These are phyloP conservation scores for Luzula sylvatica DNA, from an alignment of 176 grass and related monocot species.

Conservation along the genomic window DNA sequence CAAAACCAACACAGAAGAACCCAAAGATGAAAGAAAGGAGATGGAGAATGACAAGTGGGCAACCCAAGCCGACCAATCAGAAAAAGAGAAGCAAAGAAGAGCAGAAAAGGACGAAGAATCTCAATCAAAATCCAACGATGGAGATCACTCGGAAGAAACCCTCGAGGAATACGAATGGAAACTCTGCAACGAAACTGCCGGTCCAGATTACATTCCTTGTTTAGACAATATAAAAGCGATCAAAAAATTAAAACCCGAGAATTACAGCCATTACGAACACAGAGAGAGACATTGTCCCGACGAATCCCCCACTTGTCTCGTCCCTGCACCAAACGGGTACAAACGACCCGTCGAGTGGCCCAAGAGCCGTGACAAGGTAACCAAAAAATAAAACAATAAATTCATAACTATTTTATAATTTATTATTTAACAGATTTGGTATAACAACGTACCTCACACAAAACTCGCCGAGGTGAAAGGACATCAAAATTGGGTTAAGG, in stretches of 20 bases:
- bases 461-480: conserved; percentile 97
- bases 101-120: conserved; percentile 17
- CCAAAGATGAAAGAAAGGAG: conserved; percentile 12
- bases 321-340: conserved; percentile 48
- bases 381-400: too few species aligned
- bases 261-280: conserved; percentile 71
- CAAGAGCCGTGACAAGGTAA: conserved; percentile 73
- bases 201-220: conserved; percentile 85
- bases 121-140: conserved; percentile 8
- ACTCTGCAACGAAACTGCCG: conserved; percentile 54
- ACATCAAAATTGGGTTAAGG: conserved; percentile 97
- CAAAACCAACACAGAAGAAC: background rate
- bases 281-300: conserved; percentile 85
- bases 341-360: conserved; percentile 67
- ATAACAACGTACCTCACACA: conserved; percentile 78
- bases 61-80: conserved; percentile 59
- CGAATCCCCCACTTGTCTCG: conserved; percentile 70
- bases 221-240: conserved; percentile 87
- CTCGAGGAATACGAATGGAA: conserved; percentile 39
- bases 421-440: conserved; percentile 70
- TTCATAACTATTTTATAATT: too few species aligned
- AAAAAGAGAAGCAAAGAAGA: conserved; percentile 55
- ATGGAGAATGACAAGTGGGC: conserved; percentile 27
- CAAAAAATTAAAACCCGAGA: conserved; percentile 71
- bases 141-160: conserved; percentile 10